Conservation (phyloP, 139 green algal genomes). For the Coccomyxa sp. region DNA sequence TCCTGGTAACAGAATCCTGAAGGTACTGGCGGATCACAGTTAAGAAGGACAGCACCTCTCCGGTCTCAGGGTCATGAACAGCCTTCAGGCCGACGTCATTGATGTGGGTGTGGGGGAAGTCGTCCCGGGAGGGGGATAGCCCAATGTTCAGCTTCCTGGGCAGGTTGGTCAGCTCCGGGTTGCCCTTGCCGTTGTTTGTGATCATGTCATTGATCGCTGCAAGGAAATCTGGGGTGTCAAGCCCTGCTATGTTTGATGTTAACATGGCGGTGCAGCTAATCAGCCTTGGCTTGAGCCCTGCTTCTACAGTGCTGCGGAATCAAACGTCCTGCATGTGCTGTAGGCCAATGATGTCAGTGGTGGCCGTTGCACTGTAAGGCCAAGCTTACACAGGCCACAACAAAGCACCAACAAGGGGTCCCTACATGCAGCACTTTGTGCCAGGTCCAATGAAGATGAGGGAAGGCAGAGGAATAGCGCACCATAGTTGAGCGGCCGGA, state of each 20-base stretch:
- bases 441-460: not conserved
- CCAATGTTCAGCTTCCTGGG: slow-evolving; percentile 96
- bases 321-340: not conserved
- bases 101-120: slow-evolving; percentile 98
- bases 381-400: not conserved
- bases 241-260: no score
- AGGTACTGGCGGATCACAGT: no score
- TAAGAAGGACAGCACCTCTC: no score
- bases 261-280: not conserved
- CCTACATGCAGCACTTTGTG: not conserved
- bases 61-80: slow-evolving; percentile 58
- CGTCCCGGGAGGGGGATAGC: slow-evolving; percentile 79
- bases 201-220: slow-evolving; percentile 70
- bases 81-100: slow-evolving; percentile 96
- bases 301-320: not conserved
- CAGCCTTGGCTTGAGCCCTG: not conserved
- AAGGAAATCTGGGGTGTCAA: no score
- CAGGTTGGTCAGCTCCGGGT: slow-evolving; percentile 88
- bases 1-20: no score
- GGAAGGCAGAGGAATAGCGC: not conserved
- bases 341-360: no score
- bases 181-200: slow-evolving; percentile 65
- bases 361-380: no score
- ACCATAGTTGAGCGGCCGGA: slow-evolving; percentile 47
- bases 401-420: not conserved